Percentiles rank a stretch among this genome's conserved stretches.
These are phyloP conservation scores for Asterochloris erici DNA, from an alignment of 139 green algal genomes.

Conservation along the genomic window DNA sequence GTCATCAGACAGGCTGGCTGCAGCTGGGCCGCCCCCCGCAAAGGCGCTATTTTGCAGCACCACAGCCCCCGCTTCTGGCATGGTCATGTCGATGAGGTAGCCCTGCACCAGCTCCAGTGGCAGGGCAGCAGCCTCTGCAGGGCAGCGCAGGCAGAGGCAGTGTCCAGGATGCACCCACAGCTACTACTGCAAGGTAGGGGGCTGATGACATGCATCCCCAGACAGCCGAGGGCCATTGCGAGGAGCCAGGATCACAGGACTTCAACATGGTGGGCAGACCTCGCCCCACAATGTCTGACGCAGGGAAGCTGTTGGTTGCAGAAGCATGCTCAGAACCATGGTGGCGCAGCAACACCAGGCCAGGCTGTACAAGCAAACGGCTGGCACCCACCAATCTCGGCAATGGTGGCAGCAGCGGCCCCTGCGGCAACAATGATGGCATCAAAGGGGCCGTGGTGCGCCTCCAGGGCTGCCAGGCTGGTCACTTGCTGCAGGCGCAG, in stretches of 20 bases:
- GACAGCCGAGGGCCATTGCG: background rate
- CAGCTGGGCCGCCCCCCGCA: too few relatives aligned
- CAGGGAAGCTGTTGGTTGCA: background rate
- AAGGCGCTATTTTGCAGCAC: too few relatives aligned
- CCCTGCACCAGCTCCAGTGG: too few relatives aligned
- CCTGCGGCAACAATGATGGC: constrained; percentile 65
- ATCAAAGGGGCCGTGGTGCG: constrained; percentile 30
- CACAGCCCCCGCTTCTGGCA: background rate
- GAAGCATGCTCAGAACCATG: too few relatives aligned
- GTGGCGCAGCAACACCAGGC: background rate
- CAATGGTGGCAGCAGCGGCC: constrained; percentile 49
- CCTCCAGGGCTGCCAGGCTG: constrained; percentile 39
- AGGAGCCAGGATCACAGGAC: background rate
- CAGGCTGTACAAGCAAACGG: background rate
- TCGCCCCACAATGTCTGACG: background rate
- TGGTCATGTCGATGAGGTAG: background rate
- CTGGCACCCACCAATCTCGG: constrained; percentile 29
- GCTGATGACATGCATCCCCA: background rate
- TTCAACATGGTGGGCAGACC: background rate
- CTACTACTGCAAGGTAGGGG: too few relatives aligned
- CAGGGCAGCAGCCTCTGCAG: too few relatives aligned
- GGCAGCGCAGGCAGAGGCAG: too few relatives aligned
- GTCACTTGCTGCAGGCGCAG: constrained; percentile 23
- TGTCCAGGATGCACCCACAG: too few relatives aligned
- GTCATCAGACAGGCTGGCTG: too few relatives aligned